A percentile compares a stretch with the other conserved stretches of the same genome.
phyloP scores from a whole-genome alignment of 805 yeast species.

The Zygoascus flipseniorum region DNA sequence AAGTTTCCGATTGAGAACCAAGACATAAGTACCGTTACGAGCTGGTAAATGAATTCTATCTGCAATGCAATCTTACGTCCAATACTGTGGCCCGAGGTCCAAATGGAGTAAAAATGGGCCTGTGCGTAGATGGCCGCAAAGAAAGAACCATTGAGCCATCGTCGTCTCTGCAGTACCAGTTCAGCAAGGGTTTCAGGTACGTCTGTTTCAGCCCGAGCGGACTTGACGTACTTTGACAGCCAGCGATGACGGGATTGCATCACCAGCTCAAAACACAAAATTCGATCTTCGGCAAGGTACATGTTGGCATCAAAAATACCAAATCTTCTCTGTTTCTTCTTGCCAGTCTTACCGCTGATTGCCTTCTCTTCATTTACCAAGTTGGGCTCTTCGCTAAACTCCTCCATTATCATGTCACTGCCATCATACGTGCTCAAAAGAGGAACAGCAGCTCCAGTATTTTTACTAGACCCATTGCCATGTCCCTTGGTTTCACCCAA shows the following conservation, averaged over 20 bases:
- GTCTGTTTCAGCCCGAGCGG: conserved; percentile 90
- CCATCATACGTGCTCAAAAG: not conserved
- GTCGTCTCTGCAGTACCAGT: conserved; percentile 81
- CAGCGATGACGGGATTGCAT: conserved; percentile 70
- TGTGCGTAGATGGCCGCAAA: conserved; percentile 89
- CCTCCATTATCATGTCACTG: not conserved
- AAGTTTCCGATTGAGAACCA: conserved; percentile 92
- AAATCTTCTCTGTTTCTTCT: conserved; percentile 45
- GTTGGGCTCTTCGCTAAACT: not conserved
- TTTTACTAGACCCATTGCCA: conserved; percentile 21
- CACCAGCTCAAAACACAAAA: conserved; percentile 90
- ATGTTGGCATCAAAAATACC: conserved; percentile 91
- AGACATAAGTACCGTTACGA: conserved; percentile 65
- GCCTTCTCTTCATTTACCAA: not conserved
- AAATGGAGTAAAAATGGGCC: conserved; percentile 64
- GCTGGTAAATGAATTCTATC: conserved; percentile 72
- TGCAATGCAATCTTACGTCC: conserved; percentile 63
- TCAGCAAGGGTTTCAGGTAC: conserved; percentile 86
- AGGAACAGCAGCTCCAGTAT: not conserved
- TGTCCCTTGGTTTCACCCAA: conserved; percentile 64
- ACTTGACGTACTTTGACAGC: conserved; percentile 75
- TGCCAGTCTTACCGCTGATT: not conserved
- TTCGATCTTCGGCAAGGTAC: conserved; percentile 96
- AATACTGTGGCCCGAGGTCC: conserved; percentile 64
- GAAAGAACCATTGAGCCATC: conserved; percentile 96